Evolutionary conservation across 179 eudicot genomes (phyloP), one percentile per base, ranked within the genome.

Genomic region (Drosera spatulata): DNA sequence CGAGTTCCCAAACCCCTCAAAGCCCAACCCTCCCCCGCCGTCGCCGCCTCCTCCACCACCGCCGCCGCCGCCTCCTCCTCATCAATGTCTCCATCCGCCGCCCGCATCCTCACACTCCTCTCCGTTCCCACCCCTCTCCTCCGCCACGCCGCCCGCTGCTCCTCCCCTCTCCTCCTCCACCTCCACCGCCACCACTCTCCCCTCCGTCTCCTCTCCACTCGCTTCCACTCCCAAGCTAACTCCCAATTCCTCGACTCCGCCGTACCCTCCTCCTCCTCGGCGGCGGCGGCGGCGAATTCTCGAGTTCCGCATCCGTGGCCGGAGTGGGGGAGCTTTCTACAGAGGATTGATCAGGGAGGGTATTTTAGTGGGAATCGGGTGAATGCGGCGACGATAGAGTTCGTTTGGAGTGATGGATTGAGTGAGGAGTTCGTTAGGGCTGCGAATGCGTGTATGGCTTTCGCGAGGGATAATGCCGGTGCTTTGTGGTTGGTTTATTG

Each of bases 221-320:
- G 47, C 50, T 14, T 50, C 66, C 61, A 72, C 67, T 71, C 52
- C 47, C 67, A 37, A 40, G 61, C 61, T 51, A 73, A 66, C 69
- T 41, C 15, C n/a, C n/a, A 59, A 51, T 55, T 53, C 54, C 41
- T 53, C 41, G 66, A 42, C 58, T 7, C 50, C 15, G 39, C 50
- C 9, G 9, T 37, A 11, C 56, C 51, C 44, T 37, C 15, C 65
- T 4, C 54, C 10, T 44, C 33, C 53, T 50, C 42, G 62, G 5
- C 12, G n/a, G n/a, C n/a, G n/a, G n/a, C n/a, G n/a, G n/a, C n/a
- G n/a, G n/a, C n/a, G n/a, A n/a, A 22, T 22, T 22, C 33, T 22
- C 33, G 33, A 53, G 51, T 41, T 48, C 51, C 54, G 42, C 82
- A 84, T 65, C 80, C 83, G 4, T 87, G 86, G 85, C 82, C 81